Base-by-base conservation (phyloP, 2,329 filamentous ascomycete genomes). In the Fusarium incarnatum region DNA sequence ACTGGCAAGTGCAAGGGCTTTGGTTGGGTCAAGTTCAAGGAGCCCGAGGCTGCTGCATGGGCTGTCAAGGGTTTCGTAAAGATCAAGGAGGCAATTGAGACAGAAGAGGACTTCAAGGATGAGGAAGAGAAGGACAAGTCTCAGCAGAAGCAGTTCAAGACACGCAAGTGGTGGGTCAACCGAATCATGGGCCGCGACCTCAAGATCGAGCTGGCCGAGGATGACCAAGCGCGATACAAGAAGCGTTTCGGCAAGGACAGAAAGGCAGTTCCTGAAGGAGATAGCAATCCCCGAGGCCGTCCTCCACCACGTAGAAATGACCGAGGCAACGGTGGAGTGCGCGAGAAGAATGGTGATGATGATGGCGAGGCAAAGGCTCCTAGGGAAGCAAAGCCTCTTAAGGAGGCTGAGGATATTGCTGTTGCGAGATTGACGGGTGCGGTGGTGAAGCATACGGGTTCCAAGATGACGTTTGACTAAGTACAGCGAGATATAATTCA, bases 1-100 rank as follows among this genome's bases (percentile, higher is more conserved):
- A 91, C 91, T 22, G 96, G 96, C 45, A 99, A 98, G 83, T 99
- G 96, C 84, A 98, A 98, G 83, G 97, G 96, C 20, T 99, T 92
- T 81, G 96, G 91, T 8, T 99, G 96, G 94, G 89, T 99, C 66
- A 93, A 93, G 67, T 99, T 98, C 81, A 90, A 91, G 77, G 90
- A 94, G 53, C 77, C 94, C 13, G 89, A 92, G 60, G 88, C 91
- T 1, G 94, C 94, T 0, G 88, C 90, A 52, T 81, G 81, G 79
- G 82, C 82, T 1, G 94, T 97, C 70, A 91, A 90, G 77, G 95
- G 95, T 1, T 98, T 92, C 75, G 86, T 94, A 64, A 89, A 89
- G 81, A 86, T 94, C 75, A 87, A 87, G 77, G 87, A 91, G 78
- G 85, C 88, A 57, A 80, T 91, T 41, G 85, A 90, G 72, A 89